Evolutionary conservation across 306 rosid species (phyloP).

Genomic region (Luffa aegyptiaca): DNA sequence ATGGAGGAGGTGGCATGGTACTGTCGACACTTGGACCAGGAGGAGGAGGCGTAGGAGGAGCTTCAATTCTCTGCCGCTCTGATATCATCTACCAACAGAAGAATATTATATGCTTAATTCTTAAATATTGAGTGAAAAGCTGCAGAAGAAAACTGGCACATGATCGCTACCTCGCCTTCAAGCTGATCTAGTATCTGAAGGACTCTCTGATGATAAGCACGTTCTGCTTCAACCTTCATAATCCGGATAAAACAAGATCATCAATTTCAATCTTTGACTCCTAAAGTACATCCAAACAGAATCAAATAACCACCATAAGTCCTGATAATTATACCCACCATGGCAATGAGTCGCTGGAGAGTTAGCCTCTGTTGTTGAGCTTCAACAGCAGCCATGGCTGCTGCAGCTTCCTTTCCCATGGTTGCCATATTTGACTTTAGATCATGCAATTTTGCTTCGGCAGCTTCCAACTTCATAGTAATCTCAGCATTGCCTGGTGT

Average conservation of each 20-base stretch:
- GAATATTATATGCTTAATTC: slow-evolving; percentile 1
- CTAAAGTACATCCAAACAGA: not conserved
- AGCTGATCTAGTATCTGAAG: slow-evolving; percentile 86
- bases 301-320: not conserved
- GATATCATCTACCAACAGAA: slow-evolving; percentile 58
- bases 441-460: slow-evolving; percentile 78
- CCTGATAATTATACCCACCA: slow-evolving; percentile 35
- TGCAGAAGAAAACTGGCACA: slow-evolving; percentile 5
- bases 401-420: slow-evolving; percentile 94
- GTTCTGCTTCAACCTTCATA: slow-evolving; percentile 88
- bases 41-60: slow-evolving; percentile 44
- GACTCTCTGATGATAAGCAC: slow-evolving; percentile 72
- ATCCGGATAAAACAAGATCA: slow-evolving; percentile 10
- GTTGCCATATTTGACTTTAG: slow-evolving; percentile 78
- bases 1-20: slow-evolving; percentile 76
- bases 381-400: slow-evolving; percentile 98
- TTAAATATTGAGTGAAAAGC: not conserved
- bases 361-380: slow-evolving; percentile 96
- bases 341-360: slow-evolving; percentile 87
- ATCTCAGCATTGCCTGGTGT: slow-evolving; percentile 67
- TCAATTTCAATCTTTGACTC: slow-evolving; percentile 2
- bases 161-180: slow-evolving; percentile 71
- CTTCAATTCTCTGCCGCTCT: slow-evolving; percentile 86
- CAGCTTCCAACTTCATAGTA: slow-evolving; percentile 72
- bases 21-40: slow-evolving; percentile 54